Conservation (phyloP, 495 filamentous ascomycete genomes). For the Sordaria brevicollis region DNA sequence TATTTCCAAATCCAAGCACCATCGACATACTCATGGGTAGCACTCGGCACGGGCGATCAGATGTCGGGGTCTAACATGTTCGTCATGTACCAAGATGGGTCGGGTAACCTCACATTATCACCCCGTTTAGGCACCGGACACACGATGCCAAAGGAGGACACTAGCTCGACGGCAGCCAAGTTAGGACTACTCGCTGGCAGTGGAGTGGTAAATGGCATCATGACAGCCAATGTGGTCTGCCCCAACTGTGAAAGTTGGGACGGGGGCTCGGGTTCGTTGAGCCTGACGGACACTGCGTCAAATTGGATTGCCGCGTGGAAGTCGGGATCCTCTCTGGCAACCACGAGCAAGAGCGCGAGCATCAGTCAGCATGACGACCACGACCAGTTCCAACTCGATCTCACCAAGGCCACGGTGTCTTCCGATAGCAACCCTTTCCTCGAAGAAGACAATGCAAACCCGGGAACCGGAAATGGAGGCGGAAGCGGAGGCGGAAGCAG, state of each 20-base stretch:
- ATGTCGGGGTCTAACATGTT: conserved; percentile 64
- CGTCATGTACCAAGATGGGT: conserved; percentile 51
- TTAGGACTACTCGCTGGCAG: conserved; percentile 51
- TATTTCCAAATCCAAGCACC: conserved; percentile 60
- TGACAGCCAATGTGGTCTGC: conserved; percentile 54
- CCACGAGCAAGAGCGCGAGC: conserved; percentile 32
- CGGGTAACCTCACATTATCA: conserved; percentile 52
- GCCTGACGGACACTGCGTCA: conserved; percentile 33
- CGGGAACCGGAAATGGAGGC: neutral
- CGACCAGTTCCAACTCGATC: conserved; percentile 44
- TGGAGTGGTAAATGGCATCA: conserved; percentile 38
- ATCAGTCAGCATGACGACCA: conserved; percentile 51
- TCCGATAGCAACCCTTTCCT: conserved; percentile 54
- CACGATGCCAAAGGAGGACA: conserved; percentile 42
- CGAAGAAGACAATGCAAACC: neutral
- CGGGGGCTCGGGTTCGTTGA: conserved; percentile 53
- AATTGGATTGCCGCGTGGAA: conserved; percentile 61
- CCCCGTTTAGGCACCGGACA: conserved; percentile 47
- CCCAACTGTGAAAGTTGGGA: conserved; percentile 39
- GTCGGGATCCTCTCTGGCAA: conserved; percentile 45
- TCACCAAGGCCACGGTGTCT: conserved; percentile 43
- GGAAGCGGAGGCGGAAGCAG: conserved; percentile 1
- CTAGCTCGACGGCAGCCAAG: conserved; percentile 27
- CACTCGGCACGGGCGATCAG: conserved; percentile 47
- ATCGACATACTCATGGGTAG: conserved; percentile 50